Evolutionary conservation across 768 basidiomycete genomes (phyloP).

Genomic region (Gloeostereum incarnatum): DNA sequence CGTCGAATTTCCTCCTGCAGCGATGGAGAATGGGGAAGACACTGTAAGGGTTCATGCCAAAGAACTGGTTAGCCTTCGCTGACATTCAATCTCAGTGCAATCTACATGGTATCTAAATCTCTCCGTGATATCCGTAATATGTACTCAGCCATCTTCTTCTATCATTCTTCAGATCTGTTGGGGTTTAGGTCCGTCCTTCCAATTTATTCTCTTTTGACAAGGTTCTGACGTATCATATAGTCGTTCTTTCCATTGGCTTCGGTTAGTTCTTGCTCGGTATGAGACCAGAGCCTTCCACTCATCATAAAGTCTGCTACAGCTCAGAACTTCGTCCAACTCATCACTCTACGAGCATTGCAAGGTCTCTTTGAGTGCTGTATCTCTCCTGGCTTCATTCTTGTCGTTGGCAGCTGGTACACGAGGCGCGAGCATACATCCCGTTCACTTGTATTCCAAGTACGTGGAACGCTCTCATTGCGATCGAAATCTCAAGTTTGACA

Average conservation of each 20-base stretch:
- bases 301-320: not conserved
- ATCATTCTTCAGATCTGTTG: no score
- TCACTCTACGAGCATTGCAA: slow-evolving; percentile 5
- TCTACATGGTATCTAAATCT: no score
- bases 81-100: no score
- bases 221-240: no score
- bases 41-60: no score
- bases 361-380: slow-evolving; percentile 8
- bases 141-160: no score
- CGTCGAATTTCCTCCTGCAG: slow-evolving; percentile 7
- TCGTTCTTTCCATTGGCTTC: slow-evolving; percentile 6
- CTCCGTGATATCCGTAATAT: no score
- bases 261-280: not conserved
- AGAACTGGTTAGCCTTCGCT: no score
- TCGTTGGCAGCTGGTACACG: slow-evolving; percentile 6
- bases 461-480: not conserved
- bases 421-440: slow-evolving; percentile 5
- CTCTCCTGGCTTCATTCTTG: slow-evolving; percentile 7
- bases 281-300: not conserved
- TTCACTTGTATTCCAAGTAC: slow-evolving; percentile 4
- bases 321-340: slow-evolving; percentile 3
- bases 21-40: slow-evolving; percentile 6
- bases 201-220: slow-evolving; percentile 4
- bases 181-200: not conserved
- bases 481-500: not conserved